Evolutionary conservation across 1,284 basidiomycete species (phyloP).

Genomic region (Ustilago sp.): DNA sequence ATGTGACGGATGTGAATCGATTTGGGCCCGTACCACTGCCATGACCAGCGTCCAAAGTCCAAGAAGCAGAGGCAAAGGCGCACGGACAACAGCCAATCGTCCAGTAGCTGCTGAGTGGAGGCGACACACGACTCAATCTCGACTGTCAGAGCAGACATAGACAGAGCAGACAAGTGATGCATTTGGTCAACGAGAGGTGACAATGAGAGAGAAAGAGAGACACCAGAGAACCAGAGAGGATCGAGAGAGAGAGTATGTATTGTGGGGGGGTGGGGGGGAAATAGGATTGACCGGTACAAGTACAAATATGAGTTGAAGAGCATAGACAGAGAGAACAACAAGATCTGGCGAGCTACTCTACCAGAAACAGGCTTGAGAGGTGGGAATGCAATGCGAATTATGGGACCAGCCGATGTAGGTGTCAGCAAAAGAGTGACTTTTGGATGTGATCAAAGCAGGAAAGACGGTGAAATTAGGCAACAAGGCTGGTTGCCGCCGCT

Average conservation of each 20-base stretch:
- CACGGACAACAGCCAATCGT: too few species aligned
- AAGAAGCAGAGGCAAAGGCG: background rate
- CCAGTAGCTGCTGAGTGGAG: too few species aligned
- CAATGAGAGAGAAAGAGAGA: background rate
- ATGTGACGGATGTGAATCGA: too few species aligned
- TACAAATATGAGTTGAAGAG: constrained; percentile 15
- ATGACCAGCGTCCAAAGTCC: background rate
- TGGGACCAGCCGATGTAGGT: background rate
- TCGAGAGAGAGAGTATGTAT: constrained; percentile 2
- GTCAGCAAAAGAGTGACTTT: constrained; percentile 7
- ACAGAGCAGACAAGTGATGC: background rate
- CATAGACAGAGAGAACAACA: background rate
- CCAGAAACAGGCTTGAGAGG: background rate
- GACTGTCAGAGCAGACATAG: background rate
- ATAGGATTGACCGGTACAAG: constrained; percentile 16
- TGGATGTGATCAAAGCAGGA: background rate
- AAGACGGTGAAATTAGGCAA: constrained; percentile 9
- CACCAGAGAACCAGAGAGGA: background rate
- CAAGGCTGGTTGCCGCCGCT: constrained; percentile 8
- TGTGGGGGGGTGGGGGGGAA: background rate
- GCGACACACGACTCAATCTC: too few species aligned
- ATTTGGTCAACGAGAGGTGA: background rate
- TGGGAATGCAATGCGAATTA: constrained; percentile 32
- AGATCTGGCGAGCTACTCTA: constrained; percentile 28
- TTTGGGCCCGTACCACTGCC: background rate